These are phyloP conservation scores for Fusarium domesticum DNA, from an alignment of 2,329 filamentous ascomycete species.

Conservation along the genomic window DNA sequence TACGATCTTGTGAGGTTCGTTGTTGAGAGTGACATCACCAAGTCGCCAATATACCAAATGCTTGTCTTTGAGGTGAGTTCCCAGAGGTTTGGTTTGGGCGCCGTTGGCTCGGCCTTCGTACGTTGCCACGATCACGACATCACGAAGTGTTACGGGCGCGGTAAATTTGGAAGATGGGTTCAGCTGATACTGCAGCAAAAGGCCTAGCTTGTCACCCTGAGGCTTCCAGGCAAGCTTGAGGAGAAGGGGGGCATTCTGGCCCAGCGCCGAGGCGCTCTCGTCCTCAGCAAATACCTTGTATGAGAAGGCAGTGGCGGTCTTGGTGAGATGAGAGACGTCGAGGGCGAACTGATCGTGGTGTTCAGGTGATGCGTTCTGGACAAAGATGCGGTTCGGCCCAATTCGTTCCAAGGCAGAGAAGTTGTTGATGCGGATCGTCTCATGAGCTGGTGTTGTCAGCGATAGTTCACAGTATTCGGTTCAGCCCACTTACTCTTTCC, in stretches of 20 bases:
- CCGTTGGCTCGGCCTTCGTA: constrained; percentile 67
- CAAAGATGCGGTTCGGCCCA: constrained; percentile 88
- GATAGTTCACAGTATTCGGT: no score
- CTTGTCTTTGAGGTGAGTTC: constrained; percentile 76
- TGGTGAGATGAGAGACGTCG: constrained; percentile 67
- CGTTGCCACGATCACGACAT: constrained; percentile 69
- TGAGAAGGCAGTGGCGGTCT: constrained; percentile 81
- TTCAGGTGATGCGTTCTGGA: constrained; percentile 63
- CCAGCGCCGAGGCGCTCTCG: constrained; percentile 42
- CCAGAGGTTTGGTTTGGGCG: constrained; percentile 74
- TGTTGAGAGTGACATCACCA: constrained; percentile 66
- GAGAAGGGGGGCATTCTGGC: constrained; percentile 66
- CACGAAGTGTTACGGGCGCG: constrained; percentile 53
- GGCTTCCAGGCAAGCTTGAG: constrained; percentile 79
- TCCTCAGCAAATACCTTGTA: constrained; percentile 80
- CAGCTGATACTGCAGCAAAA: constrained; percentile 78
- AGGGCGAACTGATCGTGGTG: constrained; percentile 78
- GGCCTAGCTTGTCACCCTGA: constrained; percentile 78
- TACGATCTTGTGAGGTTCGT: constrained; percentile 71
- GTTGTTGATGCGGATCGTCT: constrained; percentile 81
- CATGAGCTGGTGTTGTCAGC: constrained; percentile 41
- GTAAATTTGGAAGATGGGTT: constrained; percentile 63
- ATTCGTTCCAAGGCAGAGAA: constrained; percentile 87
- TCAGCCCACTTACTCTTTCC: constrained; percentile 45
- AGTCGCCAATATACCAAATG: constrained; percentile 78